These are phyloP conservation scores for Aspergillus sp. DNA, from an alignment of 2,329 filamentous ascomycete genomes.

Conservation along the genomic window DNA sequence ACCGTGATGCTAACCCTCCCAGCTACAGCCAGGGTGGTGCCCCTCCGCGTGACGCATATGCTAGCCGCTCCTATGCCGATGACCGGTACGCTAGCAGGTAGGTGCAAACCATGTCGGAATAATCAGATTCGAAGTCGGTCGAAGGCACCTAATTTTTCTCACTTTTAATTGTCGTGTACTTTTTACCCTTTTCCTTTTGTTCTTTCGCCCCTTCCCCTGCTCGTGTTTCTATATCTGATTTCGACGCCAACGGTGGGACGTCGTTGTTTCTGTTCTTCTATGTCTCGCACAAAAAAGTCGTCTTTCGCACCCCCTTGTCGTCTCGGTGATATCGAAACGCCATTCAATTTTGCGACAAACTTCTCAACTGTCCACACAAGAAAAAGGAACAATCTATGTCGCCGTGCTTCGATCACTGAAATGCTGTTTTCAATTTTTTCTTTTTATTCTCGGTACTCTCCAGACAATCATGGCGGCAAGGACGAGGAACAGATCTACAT, in stretches of 20 bases:
- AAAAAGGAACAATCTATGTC: constrained; percentile 15
- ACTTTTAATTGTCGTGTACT: constrained; percentile 15
- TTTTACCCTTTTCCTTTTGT: constrained; percentile 25
- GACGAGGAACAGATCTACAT: constrained; percentile 29
- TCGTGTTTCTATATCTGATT: constrained; percentile 12
- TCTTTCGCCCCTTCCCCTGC: constrained; percentile 17
- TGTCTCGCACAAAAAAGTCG: constrained; percentile 22
- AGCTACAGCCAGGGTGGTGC: constrained; percentile 36
- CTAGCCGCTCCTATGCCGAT: constrained; percentile 32
- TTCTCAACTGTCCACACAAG: constrained; percentile 24
- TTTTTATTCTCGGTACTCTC: constrained; percentile 34
- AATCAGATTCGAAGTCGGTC: constrained; percentile 11
- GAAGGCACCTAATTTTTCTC: constrained; percentile 12
- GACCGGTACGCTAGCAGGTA: constrained; percentile 38
- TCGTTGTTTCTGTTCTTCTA: constrained; percentile 29
- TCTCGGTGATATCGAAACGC: constrained; percentile 30
- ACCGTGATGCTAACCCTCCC: constrained; percentile 47
- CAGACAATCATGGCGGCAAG: constrained; percentile 37
- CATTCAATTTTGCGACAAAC: constrained; percentile 28
- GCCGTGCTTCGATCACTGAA: constrained; percentile 29
- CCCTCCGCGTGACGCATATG: constrained; percentile 32
- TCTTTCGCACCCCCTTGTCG: constrained; percentile 29
- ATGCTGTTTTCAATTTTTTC: constrained; percentile 35
- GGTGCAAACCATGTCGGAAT: constrained; percentile 22
- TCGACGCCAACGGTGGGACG: constrained; percentile 31